These are phyloP conservation scores for Moesziomyces antarcticus DNA, from an alignment of 1,284 basidiomycete genomes.

Conservation along the genomic window DNA sequence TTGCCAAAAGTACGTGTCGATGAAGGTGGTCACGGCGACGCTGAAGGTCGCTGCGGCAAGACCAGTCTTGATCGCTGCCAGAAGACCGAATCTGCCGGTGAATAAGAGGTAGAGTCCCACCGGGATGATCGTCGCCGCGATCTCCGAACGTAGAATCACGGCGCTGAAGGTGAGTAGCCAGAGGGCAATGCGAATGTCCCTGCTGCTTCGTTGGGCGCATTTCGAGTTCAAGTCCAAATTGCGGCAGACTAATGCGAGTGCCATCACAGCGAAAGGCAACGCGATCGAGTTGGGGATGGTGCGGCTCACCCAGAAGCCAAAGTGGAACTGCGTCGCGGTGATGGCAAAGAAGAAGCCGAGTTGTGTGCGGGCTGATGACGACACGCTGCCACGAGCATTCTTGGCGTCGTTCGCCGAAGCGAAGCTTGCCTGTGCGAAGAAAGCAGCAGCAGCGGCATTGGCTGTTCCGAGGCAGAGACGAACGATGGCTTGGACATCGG, in stretches of 20 bases:
- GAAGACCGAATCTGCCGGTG: conserved; percentile 19
- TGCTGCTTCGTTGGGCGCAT: conserved; percentile 10
- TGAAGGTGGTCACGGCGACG: conserved; percentile 64
- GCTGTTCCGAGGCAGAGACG: conserved; percentile 79
- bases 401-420: conserved; percentile 29
- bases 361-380: neutral
- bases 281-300: conserved; percentile 96
- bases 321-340: conserved; percentile 85
- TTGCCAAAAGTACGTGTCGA: conserved; percentile 91
- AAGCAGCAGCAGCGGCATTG: conserved; percentile 76
- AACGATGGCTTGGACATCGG: conserved; percentile 76
- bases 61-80: conserved; percentile 19
- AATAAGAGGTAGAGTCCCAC: conserved; percentile 45
- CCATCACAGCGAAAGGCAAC: conserved; percentile 78
- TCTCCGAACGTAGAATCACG: conserved; percentile 83
- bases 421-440: conserved; percentile 75
- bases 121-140: conserved; percentile 70
- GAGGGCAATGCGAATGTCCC: conserved; percentile 60
- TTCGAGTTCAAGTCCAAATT: conserved; percentile 1
- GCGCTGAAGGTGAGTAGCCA: conserved; percentile 75
- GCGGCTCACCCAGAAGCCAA: conserved; percentile 90
- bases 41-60: conserved; percentile 14
- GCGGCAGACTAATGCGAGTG: conserved; percentile 73
- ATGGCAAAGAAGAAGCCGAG: conserved; percentile 72
- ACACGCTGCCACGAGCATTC: neutral